phyloP scores from a whole-genome alignment of 371 early-diverging fungal species.

The Massospora cicadina region DNA sequence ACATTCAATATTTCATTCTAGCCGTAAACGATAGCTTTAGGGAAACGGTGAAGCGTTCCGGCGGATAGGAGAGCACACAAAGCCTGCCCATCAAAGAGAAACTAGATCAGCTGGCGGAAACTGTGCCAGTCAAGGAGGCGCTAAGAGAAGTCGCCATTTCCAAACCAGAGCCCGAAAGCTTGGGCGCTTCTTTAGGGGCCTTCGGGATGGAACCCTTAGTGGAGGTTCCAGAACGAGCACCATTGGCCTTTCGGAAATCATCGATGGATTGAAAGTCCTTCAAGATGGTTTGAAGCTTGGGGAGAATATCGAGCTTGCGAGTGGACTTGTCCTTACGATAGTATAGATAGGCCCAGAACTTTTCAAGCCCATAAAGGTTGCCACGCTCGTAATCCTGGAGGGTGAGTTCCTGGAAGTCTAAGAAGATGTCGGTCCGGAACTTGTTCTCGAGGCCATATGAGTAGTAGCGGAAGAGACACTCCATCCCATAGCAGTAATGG shows the following conservation, averaged over 20 bases:
- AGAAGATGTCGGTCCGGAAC: slow-evolving; percentile 65
- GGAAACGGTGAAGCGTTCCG: too few species aligned
- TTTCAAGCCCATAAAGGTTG: slow-evolving; percentile 79
- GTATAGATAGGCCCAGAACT: slow-evolving; percentile 88
- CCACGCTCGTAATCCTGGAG: slow-evolving; percentile 52
- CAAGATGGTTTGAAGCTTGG: not conserved
- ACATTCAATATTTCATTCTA: too few species aligned
- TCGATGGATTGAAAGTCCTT: slow-evolving; percentile 1
- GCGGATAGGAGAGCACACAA: too few species aligned
- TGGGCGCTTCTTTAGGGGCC: too few species aligned
- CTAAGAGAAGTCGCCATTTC: too few species aligned
- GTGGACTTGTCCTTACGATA: slow-evolving; percentile 67
- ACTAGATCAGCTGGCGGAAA: too few species aligned
- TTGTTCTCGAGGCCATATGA: slow-evolving; percentile 86
- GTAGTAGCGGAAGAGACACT: slow-evolving; percentile 92
- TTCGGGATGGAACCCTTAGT: too few species aligned
- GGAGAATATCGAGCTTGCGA: not conserved
- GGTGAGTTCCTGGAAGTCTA: slow-evolving; percentile 75
- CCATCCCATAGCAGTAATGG: slow-evolving; percentile 85
- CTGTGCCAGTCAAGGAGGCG: too few species aligned
- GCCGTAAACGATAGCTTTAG: too few species aligned
- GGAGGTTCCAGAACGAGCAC: not conserved
- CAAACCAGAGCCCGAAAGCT: too few species aligned
- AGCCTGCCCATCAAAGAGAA: too few species aligned
- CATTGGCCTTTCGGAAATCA: slow-evolving; percentile 6